These are phyloP conservation scores for Fusarium dlaminii DNA, from an alignment of 2,329 filamentous ascomycete species.

Conservation along the genomic window DNA sequence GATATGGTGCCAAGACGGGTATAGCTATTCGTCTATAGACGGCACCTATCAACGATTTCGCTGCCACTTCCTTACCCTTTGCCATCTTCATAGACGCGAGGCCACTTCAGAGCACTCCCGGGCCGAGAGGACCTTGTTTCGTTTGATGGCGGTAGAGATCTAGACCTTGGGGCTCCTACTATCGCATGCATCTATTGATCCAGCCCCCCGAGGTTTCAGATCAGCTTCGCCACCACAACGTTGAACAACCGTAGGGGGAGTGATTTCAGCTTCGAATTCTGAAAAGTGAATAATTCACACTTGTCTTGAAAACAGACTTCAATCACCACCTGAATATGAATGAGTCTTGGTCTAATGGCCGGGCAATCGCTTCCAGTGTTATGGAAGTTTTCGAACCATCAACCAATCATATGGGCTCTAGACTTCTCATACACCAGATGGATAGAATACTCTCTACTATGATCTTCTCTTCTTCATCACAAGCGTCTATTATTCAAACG, in stretches of 20 bases:
- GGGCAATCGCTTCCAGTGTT: neutral
- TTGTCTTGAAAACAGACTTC: neutral
- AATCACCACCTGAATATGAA: neutral
- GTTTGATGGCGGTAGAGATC: neutral
- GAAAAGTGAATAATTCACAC: neutral
- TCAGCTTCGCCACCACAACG: neutral
- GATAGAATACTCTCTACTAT: neutral
- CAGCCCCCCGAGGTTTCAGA: neutral
- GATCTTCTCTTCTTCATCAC: neutral
- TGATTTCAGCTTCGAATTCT: neutral
- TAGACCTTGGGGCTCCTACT: neutral
- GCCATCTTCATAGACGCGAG: neutral
- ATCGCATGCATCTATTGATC: neutral
- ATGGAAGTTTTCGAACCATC: neutral
- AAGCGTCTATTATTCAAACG: neutral
- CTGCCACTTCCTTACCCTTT: neutral
- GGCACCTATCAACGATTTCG: neutral
- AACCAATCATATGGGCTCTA: neutral
- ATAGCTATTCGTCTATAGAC: neutral
- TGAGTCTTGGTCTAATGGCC: neutral
- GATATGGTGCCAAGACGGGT: slow-evolving; percentile 14
- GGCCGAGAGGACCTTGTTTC: neutral
- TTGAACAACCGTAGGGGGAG: neutral
- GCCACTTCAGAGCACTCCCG: neutral
- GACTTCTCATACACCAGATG: neutral